Conservation (phyloP, 805 yeast genomes). For the Cyberlindnera maritima region DNA sequence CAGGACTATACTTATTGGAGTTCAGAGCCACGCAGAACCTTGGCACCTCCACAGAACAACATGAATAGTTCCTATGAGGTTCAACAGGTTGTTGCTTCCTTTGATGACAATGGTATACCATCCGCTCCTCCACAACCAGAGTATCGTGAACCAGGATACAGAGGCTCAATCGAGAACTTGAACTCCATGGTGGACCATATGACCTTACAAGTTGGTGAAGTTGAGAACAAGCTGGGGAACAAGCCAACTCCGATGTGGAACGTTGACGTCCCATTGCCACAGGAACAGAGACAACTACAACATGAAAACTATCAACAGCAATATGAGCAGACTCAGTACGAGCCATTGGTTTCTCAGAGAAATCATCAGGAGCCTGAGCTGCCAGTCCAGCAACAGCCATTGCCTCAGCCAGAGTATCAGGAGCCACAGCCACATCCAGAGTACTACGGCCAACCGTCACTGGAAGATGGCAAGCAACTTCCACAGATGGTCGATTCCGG, state of each 20-base stretch:
- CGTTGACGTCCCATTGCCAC: conserved; percentile 18
- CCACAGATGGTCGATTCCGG: conserved; percentile 8
- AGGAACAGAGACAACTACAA: not conserved
- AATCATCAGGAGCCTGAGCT: conserved; percentile 2
- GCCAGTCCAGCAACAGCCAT: too few species aligned
- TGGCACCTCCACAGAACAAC: conserved; percentile 8
- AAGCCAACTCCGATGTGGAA: conserved; percentile 12
- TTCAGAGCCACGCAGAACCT: conserved; percentile 8
- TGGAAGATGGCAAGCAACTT: not conserved
- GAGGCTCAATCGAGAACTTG: conserved; percentile 30
- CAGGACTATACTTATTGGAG: conserved; percentile 19
- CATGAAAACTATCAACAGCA: conserved; percentile 3
- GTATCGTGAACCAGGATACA: conserved; percentile 2
- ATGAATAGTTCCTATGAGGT: conserved; percentile 6
- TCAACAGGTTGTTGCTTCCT: conserved; percentile 5
- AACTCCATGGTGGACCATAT: conserved; percentile 35
- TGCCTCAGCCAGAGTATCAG: not conserved
- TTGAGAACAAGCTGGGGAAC: conserved; percentile 20
- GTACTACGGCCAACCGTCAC: not conserved
- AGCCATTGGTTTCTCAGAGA: too few species aligned
- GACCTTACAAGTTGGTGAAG: conserved; percentile 26
- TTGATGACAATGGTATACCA: not conserved
- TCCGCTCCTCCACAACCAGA: conserved; percentile 1
- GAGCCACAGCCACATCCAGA: conserved; percentile 1
- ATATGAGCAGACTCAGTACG: not conserved